Conservation (phyloP, 2,329 filamentous ascomycete species). For the Aureobasidium uvarum region DNA sequence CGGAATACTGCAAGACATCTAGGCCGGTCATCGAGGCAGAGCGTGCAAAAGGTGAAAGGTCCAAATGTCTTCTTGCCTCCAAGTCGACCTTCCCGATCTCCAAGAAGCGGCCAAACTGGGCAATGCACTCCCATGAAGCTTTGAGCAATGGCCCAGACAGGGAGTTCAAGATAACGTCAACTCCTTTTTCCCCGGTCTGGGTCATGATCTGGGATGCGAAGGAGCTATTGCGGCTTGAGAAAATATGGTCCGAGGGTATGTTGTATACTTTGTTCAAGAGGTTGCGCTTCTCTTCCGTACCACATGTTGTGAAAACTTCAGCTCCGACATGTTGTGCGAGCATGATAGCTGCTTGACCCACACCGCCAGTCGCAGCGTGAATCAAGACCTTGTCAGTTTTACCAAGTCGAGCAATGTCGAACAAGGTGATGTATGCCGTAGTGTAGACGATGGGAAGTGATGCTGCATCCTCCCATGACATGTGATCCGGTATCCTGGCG, state of each 20-base stretch:
- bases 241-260: constrained; percentile 35
- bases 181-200: constrained; percentile 33
- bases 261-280: not conserved
- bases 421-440: constrained; percentile 36
- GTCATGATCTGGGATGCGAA: constrained; percentile 33
- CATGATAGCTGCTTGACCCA: not conserved
- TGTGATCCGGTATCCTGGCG: constrained; percentile 7
- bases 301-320: not conserved
- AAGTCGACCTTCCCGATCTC: constrained; percentile 33
- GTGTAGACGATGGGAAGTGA: constrained; percentile 31
- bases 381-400: constrained; percentile 34
- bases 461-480: no score
- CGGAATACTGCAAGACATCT: no score
- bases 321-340: not conserved
- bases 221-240: constrained; percentile 32
- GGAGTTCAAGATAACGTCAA: constrained; percentile 39
- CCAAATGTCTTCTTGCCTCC: not conserved
- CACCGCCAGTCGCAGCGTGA: not conserved
- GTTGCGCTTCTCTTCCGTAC: not conserved
- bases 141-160: constrained; percentile 33
- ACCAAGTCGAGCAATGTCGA: constrained; percentile 32
- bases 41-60: constrained; percentile 28
- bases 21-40: no score
- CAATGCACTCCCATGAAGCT: constrained; percentile 32
- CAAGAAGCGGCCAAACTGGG: constrained; percentile 35